Conservation (phyloP, 1,284 basidiomycete species). For the Trametes hirsuta region DNA sequence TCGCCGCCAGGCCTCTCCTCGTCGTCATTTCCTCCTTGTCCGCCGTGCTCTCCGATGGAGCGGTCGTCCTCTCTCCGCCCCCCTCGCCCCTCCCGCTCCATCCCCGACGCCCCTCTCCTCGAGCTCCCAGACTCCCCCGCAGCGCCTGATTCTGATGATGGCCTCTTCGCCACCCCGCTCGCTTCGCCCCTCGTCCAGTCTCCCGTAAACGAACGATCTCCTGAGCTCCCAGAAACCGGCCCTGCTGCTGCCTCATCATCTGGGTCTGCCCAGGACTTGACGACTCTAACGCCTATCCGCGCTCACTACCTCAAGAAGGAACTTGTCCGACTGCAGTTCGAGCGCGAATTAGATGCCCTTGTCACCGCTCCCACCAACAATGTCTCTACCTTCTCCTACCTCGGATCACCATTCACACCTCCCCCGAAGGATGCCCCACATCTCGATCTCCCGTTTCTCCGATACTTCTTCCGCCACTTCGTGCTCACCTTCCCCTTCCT, state of each 20-base stretch:
- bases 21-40: constrained; percentile 10
- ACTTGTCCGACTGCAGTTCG: constrained; percentile 77
- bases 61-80: constrained; percentile 22
- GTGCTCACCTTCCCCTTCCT: constrained; percentile 94
- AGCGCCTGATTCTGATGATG: constrained; percentile 25
- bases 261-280: constrained; percentile 6
- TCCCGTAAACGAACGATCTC: constrained; percentile 11
- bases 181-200: constrained; percentile 25
- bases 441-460: constrained; percentile 84
- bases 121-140: constrained; percentile 16
- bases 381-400: constrained; percentile 79
- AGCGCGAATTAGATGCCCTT: constrained; percentile 74
- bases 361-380: constrained; percentile 58
- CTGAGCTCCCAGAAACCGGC: background rate
- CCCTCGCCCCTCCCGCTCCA: constrained; percentile 22
- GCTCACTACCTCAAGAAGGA: constrained; percentile 42
- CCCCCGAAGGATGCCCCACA: constrained; percentile 62
- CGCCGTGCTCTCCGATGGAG: constrained; percentile 24
- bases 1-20: background rate
- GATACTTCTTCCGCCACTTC: constrained; percentile 89
- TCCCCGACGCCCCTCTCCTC: constrained; percentile 20
- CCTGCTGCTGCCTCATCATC: background rate
- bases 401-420: constrained; percentile 85
- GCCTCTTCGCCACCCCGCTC: constrained; percentile 31
- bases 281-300: constrained; percentile 36